Base-by-base conservation (phyloP, 2,329 filamentous ascomycete genomes). In the Hymenoscyphus repandus region DNA sequence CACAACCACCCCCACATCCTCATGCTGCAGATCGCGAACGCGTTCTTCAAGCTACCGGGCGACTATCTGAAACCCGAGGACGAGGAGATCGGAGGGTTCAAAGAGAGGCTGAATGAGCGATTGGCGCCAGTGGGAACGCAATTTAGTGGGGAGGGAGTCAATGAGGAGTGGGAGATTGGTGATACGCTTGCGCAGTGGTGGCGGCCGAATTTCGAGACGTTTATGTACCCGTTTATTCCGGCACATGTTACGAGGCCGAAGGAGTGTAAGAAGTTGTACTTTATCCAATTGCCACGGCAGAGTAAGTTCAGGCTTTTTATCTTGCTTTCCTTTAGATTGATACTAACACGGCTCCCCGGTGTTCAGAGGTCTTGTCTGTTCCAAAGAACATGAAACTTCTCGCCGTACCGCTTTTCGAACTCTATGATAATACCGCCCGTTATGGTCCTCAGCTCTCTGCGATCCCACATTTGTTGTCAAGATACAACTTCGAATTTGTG, bases 321-420 rank as follows among this genome's bases (percentile, higher is more conserved):
- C 15, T 34, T 33, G 41, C 17, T 15, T 30, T 12, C 11, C 15
- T 22, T 41, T 18, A 15, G n/a, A n/a, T 30, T 18, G n/a, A 17
- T 33, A 7, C n/a, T 36, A 18, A 20, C 34, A 48, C 56, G 59
- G 56, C 55, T 49, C 27, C 10, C 31, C 12, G 3, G 7, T 20
- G 22, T 45, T 50, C 68, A 95, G 90, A 96, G 74, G 88, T 97
- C 12, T 79, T 99, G 39, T 95, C 88, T 64, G 93, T 99, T 7
- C 93, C 93, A 0, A 99, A 99, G 75, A 99, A 99, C 72, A 97
- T 99, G 93, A 99, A 99, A 69, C 83, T 99, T 20, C 85, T 99
- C 37, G 93, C 93, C 1, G 93, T 99, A 1, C 93, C 93, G 0
- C 78, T 99, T 1, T 97, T 97, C 71, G 93, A 99, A 72, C 82